Base-by-base conservation (phyloP, 2,329 filamentous ascomycete genomes). In the Fusarium euwallaceae region DNA sequence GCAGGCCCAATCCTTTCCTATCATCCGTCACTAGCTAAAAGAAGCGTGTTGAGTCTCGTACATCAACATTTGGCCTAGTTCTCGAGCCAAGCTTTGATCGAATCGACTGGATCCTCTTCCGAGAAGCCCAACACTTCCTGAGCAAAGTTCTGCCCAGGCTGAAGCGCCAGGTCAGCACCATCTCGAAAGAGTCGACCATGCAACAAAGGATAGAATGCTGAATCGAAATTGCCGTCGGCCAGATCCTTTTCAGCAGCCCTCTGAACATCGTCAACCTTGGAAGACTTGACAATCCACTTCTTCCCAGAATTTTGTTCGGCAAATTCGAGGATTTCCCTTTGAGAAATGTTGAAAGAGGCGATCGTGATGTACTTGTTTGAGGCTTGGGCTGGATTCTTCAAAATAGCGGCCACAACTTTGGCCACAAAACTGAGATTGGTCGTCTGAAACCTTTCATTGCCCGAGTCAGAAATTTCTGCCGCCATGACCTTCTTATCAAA, bases 291-390 rank as follows among this genome's bases (percentile, higher is more conserved):
- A 14, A 27, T 48, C 64, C 64, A 67, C 37, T 36, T 39, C 29
- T 41, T 29, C 4, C 64, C 48, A 16, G 59, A 67, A 5, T 58
- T 29, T 2, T 58, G 5, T 12, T 63, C 27, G 11, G 34, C 59
- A 16, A 63, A 37, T 2, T 48, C 58, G 16, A 67, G 59, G 20
- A 55, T 62, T 10, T 56, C 58, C n/a, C 7, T 62, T 20, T 66
- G 58, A 11, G 55, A 66, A 20, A 66, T 66, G n/a, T 66, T 66
- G 51, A 66, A 66, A 1, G 63, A 66, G 3, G 63, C 55, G 8
- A 66, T 56, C 22, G 56, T 55, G 22, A 61, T 62, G 37, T 66
- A 62, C 24, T 37, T 43, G 43, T 62, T 32, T 16, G 24, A 24
- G n/a, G 64, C 29, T 20, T 43, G 45, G 34, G 10, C 16, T 7